Evolutionary conservation across 2,329 filamentous ascomycete species (phyloP).

Genomic region (Aspergillus fischeri): DNA sequence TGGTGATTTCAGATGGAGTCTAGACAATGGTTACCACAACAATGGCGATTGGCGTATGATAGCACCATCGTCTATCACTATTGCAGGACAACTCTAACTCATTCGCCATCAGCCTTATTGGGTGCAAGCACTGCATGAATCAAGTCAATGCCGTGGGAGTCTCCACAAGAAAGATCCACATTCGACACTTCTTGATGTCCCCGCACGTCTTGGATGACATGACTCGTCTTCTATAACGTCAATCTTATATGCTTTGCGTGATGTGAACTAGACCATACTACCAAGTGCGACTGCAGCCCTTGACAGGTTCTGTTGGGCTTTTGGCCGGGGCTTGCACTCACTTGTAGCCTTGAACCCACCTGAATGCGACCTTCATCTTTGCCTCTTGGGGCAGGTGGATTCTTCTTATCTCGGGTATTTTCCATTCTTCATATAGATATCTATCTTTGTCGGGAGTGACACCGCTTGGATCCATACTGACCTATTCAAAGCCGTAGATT

Average conservation of each 20-base stretch:
- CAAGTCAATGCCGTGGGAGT: background rate
- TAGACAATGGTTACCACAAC: background rate
- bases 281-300: background rate
- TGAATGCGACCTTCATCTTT: background rate
- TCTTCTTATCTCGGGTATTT: background rate
- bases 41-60: background rate
- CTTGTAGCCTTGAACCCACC: too few relatives aligned
- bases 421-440: constrained; percentile 7
- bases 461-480: background rate
- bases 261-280: constrained; percentile 3
- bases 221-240: constrained; percentile 21
- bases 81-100: background rate
- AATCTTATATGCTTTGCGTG: constrained; percentile 18
- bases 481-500: constrained; percentile 6
- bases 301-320: too few relatives aligned
- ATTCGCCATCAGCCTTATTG: background rate
- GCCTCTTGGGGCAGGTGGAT: background rate
- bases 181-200: background rate
- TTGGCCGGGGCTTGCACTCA: too few relatives aligned
- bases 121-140: background rate
- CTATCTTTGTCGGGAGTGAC: background rate
- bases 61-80: background rate
- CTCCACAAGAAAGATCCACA: background rate
- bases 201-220: background rate
- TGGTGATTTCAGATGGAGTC: background rate